These are phyloP conservation scores for Arthroderma sp. DNA, from an alignment of 2,329 filamentous ascomycete species.

Conservation along the genomic window DNA sequence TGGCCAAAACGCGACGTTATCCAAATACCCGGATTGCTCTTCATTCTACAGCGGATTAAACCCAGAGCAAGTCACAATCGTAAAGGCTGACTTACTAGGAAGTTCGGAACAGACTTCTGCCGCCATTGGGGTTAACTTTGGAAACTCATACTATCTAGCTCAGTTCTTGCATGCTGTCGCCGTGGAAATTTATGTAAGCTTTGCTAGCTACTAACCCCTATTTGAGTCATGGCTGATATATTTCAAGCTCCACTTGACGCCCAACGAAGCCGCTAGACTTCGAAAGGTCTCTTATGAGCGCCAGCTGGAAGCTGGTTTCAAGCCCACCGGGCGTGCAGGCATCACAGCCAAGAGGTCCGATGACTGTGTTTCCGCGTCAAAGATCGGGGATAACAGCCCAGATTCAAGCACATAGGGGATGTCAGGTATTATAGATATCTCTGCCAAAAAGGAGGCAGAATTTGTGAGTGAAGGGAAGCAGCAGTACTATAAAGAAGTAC, in stretches of 20 bases:
- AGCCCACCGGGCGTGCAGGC: constrained; percentile 35
- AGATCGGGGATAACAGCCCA: too few species aligned
- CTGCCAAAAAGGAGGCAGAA: too few species aligned
- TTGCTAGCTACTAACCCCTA: too few species aligned
- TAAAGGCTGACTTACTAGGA: constrained; percentile 9
- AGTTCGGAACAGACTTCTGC: constrained; percentile 1
- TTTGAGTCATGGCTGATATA: too few species aligned
- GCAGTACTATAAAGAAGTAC: too few species aligned
- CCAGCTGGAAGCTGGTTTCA: constrained; percentile 42
- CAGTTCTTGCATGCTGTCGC: constrained; percentile 39
- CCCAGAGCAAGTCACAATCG: constrained; percentile 1
- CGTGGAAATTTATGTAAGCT: constrained; percentile 32
- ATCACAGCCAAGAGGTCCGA: constrained; percentile 32
- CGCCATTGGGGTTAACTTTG: constrained; percentile 5
- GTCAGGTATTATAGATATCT: too few species aligned
- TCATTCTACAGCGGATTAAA: constrained; percentile 2
- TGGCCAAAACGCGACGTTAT: not conserved
- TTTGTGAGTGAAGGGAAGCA: too few species aligned
- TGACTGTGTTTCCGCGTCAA: constrained; percentile 12
- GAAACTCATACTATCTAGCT: constrained; percentile 22
- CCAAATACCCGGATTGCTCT: constrained; percentile 1
- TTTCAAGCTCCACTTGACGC: constrained; percentile 34
- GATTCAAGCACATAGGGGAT: too few species aligned
- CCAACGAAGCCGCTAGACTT: constrained; percentile 40
- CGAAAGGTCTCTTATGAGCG: constrained; percentile 43